These are phyloP conservation scores for Chlorella sp. DNA, from an alignment of 139 green algal genomes.

Conservation along the genomic window DNA sequence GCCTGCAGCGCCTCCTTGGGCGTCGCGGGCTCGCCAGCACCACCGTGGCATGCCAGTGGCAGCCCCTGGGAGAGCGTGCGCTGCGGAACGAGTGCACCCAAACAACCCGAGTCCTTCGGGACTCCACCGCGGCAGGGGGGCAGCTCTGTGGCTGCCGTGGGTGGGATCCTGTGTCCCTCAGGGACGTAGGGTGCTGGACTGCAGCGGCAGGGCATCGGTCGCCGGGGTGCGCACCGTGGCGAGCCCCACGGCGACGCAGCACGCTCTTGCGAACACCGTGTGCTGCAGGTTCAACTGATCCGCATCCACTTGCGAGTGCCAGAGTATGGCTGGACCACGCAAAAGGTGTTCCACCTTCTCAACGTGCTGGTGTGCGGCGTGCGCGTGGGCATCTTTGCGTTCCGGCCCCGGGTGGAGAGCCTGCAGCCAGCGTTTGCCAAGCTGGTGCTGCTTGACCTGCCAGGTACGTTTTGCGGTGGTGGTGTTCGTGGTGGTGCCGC, in stretches of 20 bases:
- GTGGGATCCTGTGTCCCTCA: no score
- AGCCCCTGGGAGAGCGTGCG: no score
- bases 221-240: no score
- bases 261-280: no score
- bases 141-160: no score
- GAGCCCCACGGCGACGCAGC: no score
- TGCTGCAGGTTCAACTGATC: constrained; percentile 66
- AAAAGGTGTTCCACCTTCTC: constrained; percentile 99
- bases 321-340: constrained; percentile 98
- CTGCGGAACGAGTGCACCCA: no score
- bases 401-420: constrained; percentile 50
- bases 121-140: no score
- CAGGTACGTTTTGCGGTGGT: constrained; percentile 36
- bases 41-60: background rate
- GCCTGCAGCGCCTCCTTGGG: background rate
- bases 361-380: constrained; percentile 82
- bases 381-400: constrained; percentile 72
- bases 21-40: no score
- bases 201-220: no score
- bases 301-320: constrained; percentile 90
- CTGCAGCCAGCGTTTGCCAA: constrained; percentile 40
- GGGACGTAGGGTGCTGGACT: no score
- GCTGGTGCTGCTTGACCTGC: constrained; percentile 80
- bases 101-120: no score
- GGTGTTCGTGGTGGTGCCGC: background rate